Evolutionary conservation across 2,329 filamentous ascomycete species (phyloP), one percentile per base, ranked within the genome.

Genomic region (Aspergillus intermedius): DNA sequence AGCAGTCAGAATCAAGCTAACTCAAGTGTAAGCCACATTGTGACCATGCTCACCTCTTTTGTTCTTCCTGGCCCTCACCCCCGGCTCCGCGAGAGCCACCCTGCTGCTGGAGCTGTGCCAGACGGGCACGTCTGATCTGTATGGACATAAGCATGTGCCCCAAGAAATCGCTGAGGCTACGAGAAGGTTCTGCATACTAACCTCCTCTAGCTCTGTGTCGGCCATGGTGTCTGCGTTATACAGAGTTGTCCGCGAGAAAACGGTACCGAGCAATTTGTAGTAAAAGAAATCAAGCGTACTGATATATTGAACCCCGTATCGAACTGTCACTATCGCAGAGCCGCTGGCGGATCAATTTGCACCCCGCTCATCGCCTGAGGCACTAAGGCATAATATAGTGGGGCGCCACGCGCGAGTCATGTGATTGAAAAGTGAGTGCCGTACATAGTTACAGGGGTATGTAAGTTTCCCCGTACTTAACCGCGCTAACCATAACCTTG

Each of bases 61-160:
- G 77, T 49, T 88, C 82, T 54, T 87, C 80, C 51, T 80, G 75
- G 53, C 75, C 73, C 46, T 76, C 75, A 59, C 73, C 76, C 51
- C 72, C 71, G 37, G 69, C 70, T 50, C 73, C 72, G 52, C 74
- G 72, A 42, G 72, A 71, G 46, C 70, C 72, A 49, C 76, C 78
- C 51, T 82, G 80, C 71, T 94, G 93, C 71, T 94, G 93, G 58
- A 97, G 85, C 75, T 98, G 91, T 71, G 91, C 88, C 47, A 96
- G 84, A 54, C 93, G 89, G 62, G 91, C 91, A 70, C 88, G 87
- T 67, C 91, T 80, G 66, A 97, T 96, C 86, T 95, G 63, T 42
- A 47, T 43, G 37, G 41, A 22, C 34, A 46, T 59, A 28, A 56
- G 47, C 34, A 46, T 44, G 43, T 43, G 41, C 15, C 19, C 39